A percentile compares a stretch with the other conserved stretches of the same genome.
Conservation (phyloP, 371 early-diverging fungal genomes). For the Mucor ambiguus region DNA sequence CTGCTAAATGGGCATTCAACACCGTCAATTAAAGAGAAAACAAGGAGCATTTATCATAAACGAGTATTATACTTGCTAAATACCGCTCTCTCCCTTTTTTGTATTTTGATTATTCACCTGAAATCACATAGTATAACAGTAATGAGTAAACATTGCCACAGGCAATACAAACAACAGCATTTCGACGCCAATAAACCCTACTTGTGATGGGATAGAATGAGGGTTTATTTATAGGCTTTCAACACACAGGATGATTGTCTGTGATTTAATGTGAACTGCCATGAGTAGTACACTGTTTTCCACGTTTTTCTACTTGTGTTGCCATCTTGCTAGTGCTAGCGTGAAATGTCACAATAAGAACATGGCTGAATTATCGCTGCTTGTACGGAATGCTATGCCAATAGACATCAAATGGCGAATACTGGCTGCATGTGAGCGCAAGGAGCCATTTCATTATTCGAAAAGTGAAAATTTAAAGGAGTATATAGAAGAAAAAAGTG, state of each 20-base stretch:
- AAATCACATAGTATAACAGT: not conserved
- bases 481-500: not conserved
- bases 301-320: conserved; percentile 15
- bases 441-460: not conserved
- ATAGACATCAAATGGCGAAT: not conserved
- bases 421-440: not conserved
- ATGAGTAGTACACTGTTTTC: conserved; percentile 10
- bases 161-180: not conserved
- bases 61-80: not conserved
- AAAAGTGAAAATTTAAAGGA: not conserved
- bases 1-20: not conserved
- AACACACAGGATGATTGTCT: conserved; percentile 1
- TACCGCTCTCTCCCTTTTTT: not conserved
- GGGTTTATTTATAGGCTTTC: conserved; percentile 8
- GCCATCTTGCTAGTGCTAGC: not conserved
- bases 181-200: not conserved
- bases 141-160: not conserved
- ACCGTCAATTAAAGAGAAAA: not conserved
- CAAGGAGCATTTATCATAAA: not conserved
- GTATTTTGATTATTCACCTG: not conserved
- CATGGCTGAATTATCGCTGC: not conserved
- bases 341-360: not conserved
- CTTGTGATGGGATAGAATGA: not conserved
- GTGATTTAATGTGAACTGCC: not conserved
- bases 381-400: not conserved